Base-by-base conservation (phyloP, 163 green algal genomes). In the Scenedesmus sp. region DNA sequence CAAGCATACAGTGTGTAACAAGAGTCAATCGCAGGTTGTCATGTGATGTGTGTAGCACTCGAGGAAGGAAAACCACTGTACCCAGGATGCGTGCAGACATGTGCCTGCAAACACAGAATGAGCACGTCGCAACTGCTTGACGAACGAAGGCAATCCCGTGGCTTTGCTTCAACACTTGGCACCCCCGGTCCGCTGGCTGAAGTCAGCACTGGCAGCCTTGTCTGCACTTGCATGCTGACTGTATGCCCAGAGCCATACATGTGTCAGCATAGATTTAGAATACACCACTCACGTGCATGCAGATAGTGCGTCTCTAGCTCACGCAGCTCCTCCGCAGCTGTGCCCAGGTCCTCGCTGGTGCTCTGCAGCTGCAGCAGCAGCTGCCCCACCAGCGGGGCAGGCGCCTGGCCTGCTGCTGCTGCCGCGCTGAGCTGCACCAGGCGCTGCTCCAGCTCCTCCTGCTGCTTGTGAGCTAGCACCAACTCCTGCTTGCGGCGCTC, bases 371-470 rank as follows among this genome's bases (percentile, higher is more conserved):
- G 87, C 60, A 67, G 56, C 74, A 83, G 87, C 73, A 91, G 56
- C 67, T 83, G 70, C 5, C 13, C 60, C 16, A 91, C 54, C 79
- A 86, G 59, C n/a, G 76, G 34, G 20, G 87, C 46, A 15, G 57
- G 64, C 54, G 55, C 26, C 26, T 52, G 87, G 12, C 87, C 64
- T 86, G 73, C 16, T 23, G 26, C 70, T 52, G 54, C 55, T 73
- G 70, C 70, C 46, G 70, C 70, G 70, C 70, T 79, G 23, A 91
- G 15, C 0, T 86, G 67, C 12, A 18, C n/a, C 13, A 87, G 76
- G 10, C 87, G 87, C 76, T 62, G 34, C 76, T 91, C 87, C 26
- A 91, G 76, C 57, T 91, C 87, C 60, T 84, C 57, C 76, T 91
- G 87, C 74, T 91, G 87, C 57, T 91, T 91, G 76, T 91, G 74